Evolutionary conservation across 2,329 filamentous ascomycete species (phyloP).

Genomic region (Penicillium sp.): DNA sequence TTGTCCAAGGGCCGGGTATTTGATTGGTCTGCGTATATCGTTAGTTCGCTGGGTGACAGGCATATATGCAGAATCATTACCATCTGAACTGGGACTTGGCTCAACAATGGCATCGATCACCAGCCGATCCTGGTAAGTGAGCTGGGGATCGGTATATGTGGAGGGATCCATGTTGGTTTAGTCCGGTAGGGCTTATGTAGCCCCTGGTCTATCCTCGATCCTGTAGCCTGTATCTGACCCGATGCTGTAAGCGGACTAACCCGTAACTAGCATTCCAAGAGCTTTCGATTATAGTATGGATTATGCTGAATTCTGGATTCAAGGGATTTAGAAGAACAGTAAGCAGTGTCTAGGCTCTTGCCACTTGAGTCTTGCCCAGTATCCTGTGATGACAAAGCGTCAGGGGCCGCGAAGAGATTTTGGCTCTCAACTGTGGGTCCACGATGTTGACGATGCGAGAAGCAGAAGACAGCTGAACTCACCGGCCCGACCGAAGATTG

Average conservation of each 20-base stretch:
- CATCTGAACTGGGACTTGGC: slow-evolving; percentile 23
- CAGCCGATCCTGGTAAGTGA: slow-evolving; percentile 40
- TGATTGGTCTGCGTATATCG: slow-evolving; percentile 7
- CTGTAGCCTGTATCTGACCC: neutral
- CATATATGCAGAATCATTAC: slow-evolving; percentile 2
- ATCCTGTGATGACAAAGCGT: slow-evolving; percentile 4
- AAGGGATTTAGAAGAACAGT: neutral
- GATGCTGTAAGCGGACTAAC: neutral
- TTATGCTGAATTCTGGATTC: neutral
- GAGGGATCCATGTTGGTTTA: slow-evolving; percentile 27
- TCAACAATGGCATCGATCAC: slow-evolving; percentile 39
- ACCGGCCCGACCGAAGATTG: no score
- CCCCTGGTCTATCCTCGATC: neutral
- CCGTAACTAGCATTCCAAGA: neutral
- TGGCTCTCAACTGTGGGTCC: slow-evolving; percentile 8
- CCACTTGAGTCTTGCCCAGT: no score
- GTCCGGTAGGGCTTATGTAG: neutral
- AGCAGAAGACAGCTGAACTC: no score
- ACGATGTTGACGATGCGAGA: neutral
- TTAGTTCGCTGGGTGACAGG: slow-evolving; percentile 1
- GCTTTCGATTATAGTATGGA: neutral
- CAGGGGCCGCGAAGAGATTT: slow-evolving; percentile 14
- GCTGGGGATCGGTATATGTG: slow-evolving; percentile 31
- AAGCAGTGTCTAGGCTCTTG: neutral
- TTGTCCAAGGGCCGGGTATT: slow-evolving; percentile 12